Evolutionary conservation across 345 rosid species (phyloP).

Genomic region (Eucalyptus viminalis): DNA sequence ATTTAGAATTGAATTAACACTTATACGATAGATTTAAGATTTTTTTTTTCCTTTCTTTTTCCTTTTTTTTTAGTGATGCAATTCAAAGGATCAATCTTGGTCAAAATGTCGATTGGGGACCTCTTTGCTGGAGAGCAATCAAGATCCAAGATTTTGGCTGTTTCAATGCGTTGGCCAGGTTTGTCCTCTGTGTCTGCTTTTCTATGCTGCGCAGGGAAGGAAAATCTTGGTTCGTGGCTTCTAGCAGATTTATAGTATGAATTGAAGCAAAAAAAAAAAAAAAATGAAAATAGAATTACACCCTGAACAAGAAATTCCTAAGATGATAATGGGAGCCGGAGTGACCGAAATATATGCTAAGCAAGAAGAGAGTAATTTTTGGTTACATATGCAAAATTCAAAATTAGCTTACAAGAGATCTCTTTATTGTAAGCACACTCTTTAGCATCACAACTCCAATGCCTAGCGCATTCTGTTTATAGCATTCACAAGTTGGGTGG

Average conservation of each 20-base stretch:
- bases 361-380: background rate
- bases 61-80: accelerated
- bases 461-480: background rate
- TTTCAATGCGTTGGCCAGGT: background rate
- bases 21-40: accelerated
- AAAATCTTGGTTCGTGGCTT: background rate
- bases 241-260: background rate
- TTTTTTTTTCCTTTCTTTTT: accelerated
- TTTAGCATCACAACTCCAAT: background rate
- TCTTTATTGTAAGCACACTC: background rate
- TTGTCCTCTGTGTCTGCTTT: background rate
- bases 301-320: background rate
- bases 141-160: background rate
- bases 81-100: accelerated
- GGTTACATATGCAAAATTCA: no score
- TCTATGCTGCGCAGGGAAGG: background rate
- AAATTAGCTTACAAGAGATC: background rate
- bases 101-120: no score
- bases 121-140: background rate
- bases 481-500: background rate
- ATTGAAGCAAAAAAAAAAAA: background rate
- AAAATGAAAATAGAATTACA: background rate
- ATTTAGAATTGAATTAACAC: accelerated
- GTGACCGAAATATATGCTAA: background rate
- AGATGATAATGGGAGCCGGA: background rate